Percentiles rank a stretch among this genome's conserved stretches.
Evolutionary conservation across 805 yeast species (phyloP).

Genomic region (Danielia reshetovae): DNA sequence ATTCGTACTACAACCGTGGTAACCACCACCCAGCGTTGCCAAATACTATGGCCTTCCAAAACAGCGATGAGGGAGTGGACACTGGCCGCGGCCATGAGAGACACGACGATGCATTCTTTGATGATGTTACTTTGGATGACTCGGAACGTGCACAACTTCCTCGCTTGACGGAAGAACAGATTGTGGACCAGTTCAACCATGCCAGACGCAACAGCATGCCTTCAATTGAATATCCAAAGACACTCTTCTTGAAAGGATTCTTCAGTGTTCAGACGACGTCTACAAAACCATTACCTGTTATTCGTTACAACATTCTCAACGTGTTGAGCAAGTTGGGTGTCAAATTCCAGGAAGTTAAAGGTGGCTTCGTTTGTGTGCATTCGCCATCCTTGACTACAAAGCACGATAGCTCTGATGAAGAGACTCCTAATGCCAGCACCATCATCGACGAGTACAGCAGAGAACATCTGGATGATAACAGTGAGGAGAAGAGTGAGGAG

Average conservation of each 20-base stretch:
- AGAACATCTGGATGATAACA: conserved; percentile 18
- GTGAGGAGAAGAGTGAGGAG: conserved; percentile 32
- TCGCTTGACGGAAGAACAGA: conserved; percentile 36
- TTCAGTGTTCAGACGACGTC: conserved; percentile 94
- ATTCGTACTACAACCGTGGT: conserved; percentile 35
- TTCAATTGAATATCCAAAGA: conserved; percentile 88
- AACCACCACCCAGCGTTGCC: conserved; percentile 42
- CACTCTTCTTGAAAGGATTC: conserved; percentile 86
- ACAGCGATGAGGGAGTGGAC: conserved; percentile 41
- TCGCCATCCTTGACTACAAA: conserved; percentile 40
- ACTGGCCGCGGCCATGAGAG: conserved; percentile 12
- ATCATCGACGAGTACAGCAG: conserved; percentile 15
- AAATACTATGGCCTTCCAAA: conserved; percentile 33
- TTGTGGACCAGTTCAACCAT: conserved; percentile 38
- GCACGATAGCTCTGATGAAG: conserved; percentile 8
- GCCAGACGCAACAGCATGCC: conserved; percentile 84
- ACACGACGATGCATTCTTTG: conserved; percentile 54
- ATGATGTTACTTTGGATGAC: conserved; percentile 49
- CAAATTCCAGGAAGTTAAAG: conserved; percentile 81
- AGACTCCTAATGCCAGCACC: conserved; percentile 14
- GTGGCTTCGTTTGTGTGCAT: conserved; percentile 87
- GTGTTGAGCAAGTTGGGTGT: conserved; percentile 76
- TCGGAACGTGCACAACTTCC: conserved; percentile 30
- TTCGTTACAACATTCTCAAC: conserved; percentile 76
- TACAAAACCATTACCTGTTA: conserved; percentile 84